phyloP scores from a whole-genome alignment of 371 early-diverging fungal genomes.

The Syncephalis plumigaleata region DNA sequence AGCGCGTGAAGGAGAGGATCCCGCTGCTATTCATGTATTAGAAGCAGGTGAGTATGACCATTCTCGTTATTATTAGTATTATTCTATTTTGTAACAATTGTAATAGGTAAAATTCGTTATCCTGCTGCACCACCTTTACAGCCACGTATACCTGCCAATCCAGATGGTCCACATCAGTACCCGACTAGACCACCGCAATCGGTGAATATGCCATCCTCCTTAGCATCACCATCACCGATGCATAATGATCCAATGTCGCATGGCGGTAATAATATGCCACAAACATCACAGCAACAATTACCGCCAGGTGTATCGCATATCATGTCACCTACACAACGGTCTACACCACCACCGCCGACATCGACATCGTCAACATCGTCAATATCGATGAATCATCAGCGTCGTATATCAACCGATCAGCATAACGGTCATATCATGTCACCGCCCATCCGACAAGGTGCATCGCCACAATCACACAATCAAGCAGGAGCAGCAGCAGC shows the following conservation, averaged over 20 bases:
- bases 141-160: conserved; percentile 8
- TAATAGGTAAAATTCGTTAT: conserved; percentile 47
- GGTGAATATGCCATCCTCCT: neutral
- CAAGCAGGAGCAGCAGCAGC: neutral
- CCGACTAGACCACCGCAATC: neutral
- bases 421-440: neutral
- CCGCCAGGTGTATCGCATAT: too few relatives aligned
- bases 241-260: neutral
- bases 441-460: neutral
- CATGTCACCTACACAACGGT: too few relatives aligned
- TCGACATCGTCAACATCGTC: too few relatives aligned
- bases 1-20: neutral
- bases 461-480: neutral
- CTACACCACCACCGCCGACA: too few relatives aligned
- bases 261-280: neutral
- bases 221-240: neutral
- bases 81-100: conserved; percentile 7
- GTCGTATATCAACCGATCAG: neutral
- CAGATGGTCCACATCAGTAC: conserved; percentile 2
- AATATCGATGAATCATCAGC: conserved; percentile 6
- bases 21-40: neutral
- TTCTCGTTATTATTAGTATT: too few relatives aligned
- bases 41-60: conserved; percentile 42
- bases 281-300: too few relatives aligned
- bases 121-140: conserved; percentile 12